Conservation (phyloP, 1,139 yeast genomes). For the Yamadazyma aaseri region DNA sequence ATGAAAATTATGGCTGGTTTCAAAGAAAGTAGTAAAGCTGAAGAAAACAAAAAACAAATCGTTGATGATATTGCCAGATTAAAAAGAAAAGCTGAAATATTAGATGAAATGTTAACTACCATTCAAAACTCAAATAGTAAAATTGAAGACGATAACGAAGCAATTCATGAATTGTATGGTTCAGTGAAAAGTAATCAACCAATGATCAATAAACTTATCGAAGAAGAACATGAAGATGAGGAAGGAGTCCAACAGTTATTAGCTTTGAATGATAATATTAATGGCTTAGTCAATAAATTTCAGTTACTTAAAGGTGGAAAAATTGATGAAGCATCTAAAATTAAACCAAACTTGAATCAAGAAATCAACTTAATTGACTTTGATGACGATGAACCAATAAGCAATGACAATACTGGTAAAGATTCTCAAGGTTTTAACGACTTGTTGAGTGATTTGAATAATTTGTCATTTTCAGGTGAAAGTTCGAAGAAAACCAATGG, state of each 20-base stretch:
- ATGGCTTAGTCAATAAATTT: constrained; percentile 67
- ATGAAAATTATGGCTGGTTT: constrained; percentile 99
- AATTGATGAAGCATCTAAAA: constrained; percentile 55
- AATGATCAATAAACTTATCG: constrained; percentile 80
- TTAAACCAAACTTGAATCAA: constrained; percentile 42
- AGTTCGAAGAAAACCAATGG: constrained; percentile 21
- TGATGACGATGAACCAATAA: constrained; percentile 54
- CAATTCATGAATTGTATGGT: constrained; percentile 73
- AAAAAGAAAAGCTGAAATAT: constrained; percentile 83
- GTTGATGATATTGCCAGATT: constrained; percentile 83
- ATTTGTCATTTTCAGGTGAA: constrained; percentile 45
- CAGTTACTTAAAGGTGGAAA: constrained; percentile 67
- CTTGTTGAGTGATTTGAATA: constrained; percentile 68
- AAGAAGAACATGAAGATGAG: constrained; percentile 54
- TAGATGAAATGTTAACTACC: constrained; percentile 79
- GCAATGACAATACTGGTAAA: constrained; percentile 29
- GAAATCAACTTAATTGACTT: constrained; percentile 74
- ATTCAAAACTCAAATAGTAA: constrained; percentile 47
- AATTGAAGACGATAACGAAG: constrained; percentile 62
- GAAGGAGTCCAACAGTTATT: constrained; percentile 66
- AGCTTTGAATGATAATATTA: constrained; percentile 73
- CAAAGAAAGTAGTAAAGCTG: constrained; percentile 71
- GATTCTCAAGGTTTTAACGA: constrained; percentile 60
- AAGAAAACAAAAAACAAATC: constrained; percentile 68
- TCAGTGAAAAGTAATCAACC: constrained; percentile 86